These are phyloP conservation scores for Lolium multiflorum DNA, from an alignment of 176 grass and related monocot species.

Conservation along the genomic window DNA sequence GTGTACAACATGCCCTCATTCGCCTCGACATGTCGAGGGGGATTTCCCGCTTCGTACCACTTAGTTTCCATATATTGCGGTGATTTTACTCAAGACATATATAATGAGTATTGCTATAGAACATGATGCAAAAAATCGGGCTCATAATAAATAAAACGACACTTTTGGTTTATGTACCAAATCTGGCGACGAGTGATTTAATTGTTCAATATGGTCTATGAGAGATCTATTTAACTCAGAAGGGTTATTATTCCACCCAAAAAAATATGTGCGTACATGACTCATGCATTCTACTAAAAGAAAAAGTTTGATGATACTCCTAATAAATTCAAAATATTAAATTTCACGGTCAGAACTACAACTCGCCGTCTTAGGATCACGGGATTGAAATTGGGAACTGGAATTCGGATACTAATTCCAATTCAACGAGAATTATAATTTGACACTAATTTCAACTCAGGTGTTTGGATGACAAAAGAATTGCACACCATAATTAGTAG, in stretches of 20 bases:
- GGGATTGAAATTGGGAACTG: too few species aligned
- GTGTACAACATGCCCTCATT: neutral
- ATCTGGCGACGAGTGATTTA: neutral
- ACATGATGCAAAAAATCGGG: too few species aligned
- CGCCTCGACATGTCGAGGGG: fast-evolving
- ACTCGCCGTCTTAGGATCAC: neutral
- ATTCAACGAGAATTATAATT: neutral
- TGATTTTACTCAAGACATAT: neutral
- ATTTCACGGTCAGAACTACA: neutral
- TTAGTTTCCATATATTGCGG: neutral
- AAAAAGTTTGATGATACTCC: neutral
- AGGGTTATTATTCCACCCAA: neutral
- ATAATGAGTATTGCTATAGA: neutral
- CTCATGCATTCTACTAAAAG: neutral
- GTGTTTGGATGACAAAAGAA: neutral
- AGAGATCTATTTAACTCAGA: neutral
- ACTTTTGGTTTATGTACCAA: too few species aligned
- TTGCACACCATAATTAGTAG: neutral
- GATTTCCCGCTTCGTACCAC: neutral
- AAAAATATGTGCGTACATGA: neutral
- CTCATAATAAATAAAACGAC: too few species aligned
- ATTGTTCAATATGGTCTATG: neutral
- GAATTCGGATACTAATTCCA: neutral
- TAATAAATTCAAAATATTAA: neutral
- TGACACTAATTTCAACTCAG: neutral